Percentiles rank a stretch among this genome's conserved stretches.
Conservation (phyloP, 345 rosid species). For the Linum tenue region DNA sequence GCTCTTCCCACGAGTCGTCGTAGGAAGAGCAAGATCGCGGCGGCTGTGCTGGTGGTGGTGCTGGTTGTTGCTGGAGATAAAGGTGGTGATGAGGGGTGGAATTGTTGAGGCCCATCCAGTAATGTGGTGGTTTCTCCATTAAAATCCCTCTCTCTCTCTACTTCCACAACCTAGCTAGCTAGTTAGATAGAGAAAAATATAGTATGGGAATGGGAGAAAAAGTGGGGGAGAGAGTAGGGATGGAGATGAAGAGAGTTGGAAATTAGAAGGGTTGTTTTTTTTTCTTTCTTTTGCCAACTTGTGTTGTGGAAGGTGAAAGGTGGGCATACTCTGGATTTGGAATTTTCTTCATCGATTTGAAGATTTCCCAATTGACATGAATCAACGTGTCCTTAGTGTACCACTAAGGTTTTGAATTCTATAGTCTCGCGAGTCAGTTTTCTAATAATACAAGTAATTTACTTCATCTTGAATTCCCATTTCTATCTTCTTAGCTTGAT, state of each 20-base stretch:
- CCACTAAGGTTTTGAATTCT: too few relatives aligned
- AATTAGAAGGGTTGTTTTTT: neutral
- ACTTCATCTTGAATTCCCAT: too few relatives aligned
- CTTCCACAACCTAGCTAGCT: conserved; percentile 1
- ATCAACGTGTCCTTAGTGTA: too few relatives aligned
- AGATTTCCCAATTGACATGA: too few relatives aligned
- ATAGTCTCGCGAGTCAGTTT: too few relatives aligned
- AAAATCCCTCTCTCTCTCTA: conserved; percentile 30
- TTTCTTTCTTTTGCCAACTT: conserved; percentile 13
- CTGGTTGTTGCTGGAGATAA: neutral
- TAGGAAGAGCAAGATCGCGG: conserved; percentile 6
- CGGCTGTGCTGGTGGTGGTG: neutral
- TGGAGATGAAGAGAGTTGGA: neutral
- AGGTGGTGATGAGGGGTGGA: neutral
- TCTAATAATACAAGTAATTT: too few relatives aligned
- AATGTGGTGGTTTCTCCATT: conserved; percentile 8
- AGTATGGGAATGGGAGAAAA: neutral
- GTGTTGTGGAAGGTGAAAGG: conserved; percentile 31
- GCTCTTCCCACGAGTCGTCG: conserved; percentile 48
- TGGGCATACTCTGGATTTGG: conserved; percentile 13
- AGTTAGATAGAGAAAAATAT: neutral
- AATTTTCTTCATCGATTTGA: too few relatives aligned
- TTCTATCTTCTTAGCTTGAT: too few relatives aligned
- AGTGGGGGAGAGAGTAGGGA: neutral
- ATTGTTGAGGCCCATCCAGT: conserved; percentile 41